Evolutionary conservation across 306 rosid genomes (phyloP).

Genomic region (Cicer bijugum): DNA sequence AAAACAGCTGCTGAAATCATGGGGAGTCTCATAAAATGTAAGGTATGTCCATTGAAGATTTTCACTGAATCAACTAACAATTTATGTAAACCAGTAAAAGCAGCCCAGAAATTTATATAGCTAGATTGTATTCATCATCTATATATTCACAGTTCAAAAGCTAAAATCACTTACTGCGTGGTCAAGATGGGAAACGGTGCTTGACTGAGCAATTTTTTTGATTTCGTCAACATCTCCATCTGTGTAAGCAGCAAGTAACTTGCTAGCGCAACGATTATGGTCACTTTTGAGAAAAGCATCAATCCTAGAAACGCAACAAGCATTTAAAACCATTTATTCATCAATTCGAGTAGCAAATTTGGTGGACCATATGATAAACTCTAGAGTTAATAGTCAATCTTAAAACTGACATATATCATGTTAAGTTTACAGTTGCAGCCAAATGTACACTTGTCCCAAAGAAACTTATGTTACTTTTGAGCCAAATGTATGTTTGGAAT

Average conservation of each 20-base stretch:
- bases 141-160: slow-evolving; percentile 4
- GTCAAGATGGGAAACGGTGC: slow-evolving; percentile 78
- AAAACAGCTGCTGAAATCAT: slow-evolving; percentile 4
- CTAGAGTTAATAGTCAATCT: background rate
- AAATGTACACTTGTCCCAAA: background rate
- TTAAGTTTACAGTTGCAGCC: background rate
- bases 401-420: background rate
- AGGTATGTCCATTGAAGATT: slow-evolving; percentile 6
- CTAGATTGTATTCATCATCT: slow-evolving; percentile 9
- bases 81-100: slow-evolving; percentile 7
- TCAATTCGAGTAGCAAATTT: slow-evolving; percentile 17
- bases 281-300: slow-evolving; percentile 84
- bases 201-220: slow-evolving; percentile 71
- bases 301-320: slow-evolving; percentile 54
- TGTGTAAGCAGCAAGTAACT: slow-evolving; percentile 75
- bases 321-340: slow-evolving; percentile 34
- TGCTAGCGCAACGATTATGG: slow-evolving; percentile 77
- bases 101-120: slow-evolving; percentile 22
- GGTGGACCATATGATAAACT: slow-evolving; percentile 23
- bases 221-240: slow-evolving; percentile 90
- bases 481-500: background rate
- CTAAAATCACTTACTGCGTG: slow-evolving; percentile 62
- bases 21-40: background rate
- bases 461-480: background rate
- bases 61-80: background rate